These are phyloP conservation scores for Pestalotiopsis sp. DNA, from an alignment of 2,329 filamentous ascomycete genomes.

Conservation along the genomic window DNA sequence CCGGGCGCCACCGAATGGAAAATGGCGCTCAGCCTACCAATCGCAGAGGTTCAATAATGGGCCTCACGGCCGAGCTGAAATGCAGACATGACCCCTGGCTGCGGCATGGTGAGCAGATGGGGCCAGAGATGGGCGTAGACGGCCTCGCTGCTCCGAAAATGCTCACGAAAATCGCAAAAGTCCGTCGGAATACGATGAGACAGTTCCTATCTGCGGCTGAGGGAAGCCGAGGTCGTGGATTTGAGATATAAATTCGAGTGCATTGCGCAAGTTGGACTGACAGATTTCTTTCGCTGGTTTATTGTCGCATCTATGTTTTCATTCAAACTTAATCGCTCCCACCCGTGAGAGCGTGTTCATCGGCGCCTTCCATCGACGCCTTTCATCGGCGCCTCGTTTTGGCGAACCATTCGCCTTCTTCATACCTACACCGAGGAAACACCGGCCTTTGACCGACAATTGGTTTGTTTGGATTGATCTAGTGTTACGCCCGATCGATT, in stretches of 20 bases:
- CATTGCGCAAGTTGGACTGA: neutral
- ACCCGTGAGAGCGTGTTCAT: neutral
- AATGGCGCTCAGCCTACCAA: neutral
- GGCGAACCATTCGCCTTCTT: neutral
- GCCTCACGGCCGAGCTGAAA: neutral
- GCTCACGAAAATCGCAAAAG: neutral
- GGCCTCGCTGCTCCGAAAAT: neutral
- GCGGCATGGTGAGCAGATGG: neutral
- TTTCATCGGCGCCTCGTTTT: neutral
- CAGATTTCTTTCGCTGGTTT: neutral
- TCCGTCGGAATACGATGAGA: neutral
- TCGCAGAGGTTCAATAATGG: neutral
- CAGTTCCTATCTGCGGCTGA: neutral
- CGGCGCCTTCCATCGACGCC: too few relatives aligned
- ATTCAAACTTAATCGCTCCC: too few relatives aligned
- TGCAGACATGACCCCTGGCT: neutral
- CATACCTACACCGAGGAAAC: neutral
- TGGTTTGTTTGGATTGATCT: neutral
- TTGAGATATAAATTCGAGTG: neutral
- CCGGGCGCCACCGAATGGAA: neutral
- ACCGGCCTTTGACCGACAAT: neutral
- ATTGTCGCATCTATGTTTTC: neutral
- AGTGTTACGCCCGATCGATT: neutral
- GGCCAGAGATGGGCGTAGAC: neutral
- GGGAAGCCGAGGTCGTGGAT: neutral